Percentiles rank a stretch among this genome's conserved stretches.
phyloP scores from a whole-genome alignment of 2,329 filamentous ascomycete species.

The Lecanicillium sp. region DNA sequence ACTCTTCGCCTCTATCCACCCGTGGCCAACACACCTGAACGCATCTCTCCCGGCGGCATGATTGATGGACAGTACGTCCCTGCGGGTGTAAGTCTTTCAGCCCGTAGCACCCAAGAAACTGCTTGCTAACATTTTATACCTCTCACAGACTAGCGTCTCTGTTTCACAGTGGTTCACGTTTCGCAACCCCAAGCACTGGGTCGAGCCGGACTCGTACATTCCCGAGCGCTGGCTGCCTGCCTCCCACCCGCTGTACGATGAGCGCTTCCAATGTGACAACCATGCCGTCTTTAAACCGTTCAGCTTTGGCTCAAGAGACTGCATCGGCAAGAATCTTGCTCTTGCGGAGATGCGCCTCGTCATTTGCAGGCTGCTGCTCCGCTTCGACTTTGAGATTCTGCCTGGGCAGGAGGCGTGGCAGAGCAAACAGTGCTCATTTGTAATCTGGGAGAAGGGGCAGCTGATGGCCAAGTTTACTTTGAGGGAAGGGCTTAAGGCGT shows the following conservation, averaged over 20 bases:
- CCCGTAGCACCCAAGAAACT: background rate
- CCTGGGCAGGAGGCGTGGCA: constrained; percentile 15
- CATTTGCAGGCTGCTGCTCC: constrained; percentile 33
- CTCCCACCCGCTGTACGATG: constrained; percentile 21
- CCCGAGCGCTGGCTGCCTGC: constrained; percentile 37
- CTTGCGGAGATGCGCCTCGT: constrained; percentile 41
- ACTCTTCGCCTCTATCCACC: constrained; percentile 32
- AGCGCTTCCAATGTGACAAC: constrained; percentile 31
- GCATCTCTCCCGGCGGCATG: constrained; percentile 21
- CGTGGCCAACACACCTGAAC: constrained; percentile 19
- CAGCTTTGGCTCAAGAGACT: constrained; percentile 29
- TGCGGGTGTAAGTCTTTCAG: constrained; percentile 20
- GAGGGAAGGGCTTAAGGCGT: no score
- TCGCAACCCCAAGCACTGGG: constrained; percentile 35
- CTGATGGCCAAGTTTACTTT: constrained; percentile 8
- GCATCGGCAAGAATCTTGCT: constrained; percentile 33
- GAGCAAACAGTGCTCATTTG: constrained; percentile 11
- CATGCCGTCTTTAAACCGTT: constrained; percentile 29
- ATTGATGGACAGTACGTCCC: constrained; percentile 27
- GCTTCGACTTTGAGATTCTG: constrained; percentile 34
- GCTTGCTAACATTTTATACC: background rate
- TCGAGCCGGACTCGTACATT: constrained; percentile 33
- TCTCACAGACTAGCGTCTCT: constrained; percentile 29
- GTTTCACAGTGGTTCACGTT: constrained; percentile 38
- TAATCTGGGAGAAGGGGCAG: constrained; percentile 14